These are phyloP conservation scores for Dipodascus albidus DNA, from an alignment of 805 yeast genomes.

Conservation along the genomic window DNA sequence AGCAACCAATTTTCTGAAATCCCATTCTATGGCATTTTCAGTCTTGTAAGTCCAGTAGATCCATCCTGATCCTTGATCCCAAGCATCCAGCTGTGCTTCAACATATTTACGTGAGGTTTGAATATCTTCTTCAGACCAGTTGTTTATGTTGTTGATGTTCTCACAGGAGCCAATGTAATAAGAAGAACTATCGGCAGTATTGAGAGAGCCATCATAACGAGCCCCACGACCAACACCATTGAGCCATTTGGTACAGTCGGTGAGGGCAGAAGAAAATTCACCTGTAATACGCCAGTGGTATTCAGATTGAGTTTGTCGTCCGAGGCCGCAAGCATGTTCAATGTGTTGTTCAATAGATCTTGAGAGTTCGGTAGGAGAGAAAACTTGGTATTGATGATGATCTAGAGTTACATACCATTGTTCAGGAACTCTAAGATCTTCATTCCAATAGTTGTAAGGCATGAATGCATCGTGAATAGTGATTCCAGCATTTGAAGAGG, in stretches of 20 bases:
- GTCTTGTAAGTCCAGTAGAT: constrained; percentile 92
- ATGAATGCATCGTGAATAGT: constrained; percentile 79
- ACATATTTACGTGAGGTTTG: constrained; percentile 52
- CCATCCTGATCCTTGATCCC: constrained; percentile 69
- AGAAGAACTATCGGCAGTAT: constrained; percentile 29
- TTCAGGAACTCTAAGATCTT: constrained; percentile 32
- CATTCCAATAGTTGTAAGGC: constrained; percentile 50
- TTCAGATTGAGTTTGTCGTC: constrained; percentile 34
- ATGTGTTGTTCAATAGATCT: constrained; percentile 54
- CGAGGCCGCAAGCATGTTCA: constrained; percentile 40
- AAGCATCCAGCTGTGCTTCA: constrained; percentile 88
- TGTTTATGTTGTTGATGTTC: constrained; percentile 31
- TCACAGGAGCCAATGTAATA: constrained; percentile 52
- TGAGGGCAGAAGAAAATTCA: constrained; percentile 86
- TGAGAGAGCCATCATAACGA: constrained; percentile 53
- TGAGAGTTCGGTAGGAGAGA: constrained; percentile 49
- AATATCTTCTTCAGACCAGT: constrained; percentile 53
- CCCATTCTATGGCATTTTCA: constrained; percentile 80
- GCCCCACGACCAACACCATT: constrained; percentile 82
- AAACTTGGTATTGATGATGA: constrained; percentile 88
- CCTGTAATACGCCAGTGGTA: constrained; percentile 71
- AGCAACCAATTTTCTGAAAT: constrained; percentile 46
- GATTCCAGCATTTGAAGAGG: constrained; percentile 40
- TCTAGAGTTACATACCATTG: constrained; percentile 67
- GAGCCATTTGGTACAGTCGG: constrained; percentile 83